Percentiles rank a stretch among this genome's conserved stretches.
Evolutionary conservation across 2,329 filamentous ascomycete genomes (phyloP).

Genomic region (Dactylellina sp.): DNA sequence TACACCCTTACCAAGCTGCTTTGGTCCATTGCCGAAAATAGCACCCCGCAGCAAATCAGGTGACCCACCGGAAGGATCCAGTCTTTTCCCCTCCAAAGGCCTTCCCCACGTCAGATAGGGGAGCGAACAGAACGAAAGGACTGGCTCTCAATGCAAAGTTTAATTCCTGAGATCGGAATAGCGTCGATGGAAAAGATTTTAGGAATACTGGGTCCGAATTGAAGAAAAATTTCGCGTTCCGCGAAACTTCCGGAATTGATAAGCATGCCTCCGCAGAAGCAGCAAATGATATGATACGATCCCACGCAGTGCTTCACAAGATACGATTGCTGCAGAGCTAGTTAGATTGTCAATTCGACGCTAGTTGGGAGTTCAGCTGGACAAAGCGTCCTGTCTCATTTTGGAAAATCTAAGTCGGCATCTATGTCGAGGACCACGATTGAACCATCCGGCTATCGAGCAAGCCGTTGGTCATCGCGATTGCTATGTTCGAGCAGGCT

Average conservation of each 20-base stretch:
- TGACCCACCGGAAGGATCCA: conserved; percentile 45
- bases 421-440: not conserved
- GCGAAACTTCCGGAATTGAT: conserved; percentile 13
- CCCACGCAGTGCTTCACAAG: not conserved
- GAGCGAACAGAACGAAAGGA: not conserved
- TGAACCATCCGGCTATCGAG: not conserved
- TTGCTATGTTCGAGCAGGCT: conserved; percentile 9
- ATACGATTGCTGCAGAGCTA: not conserved
- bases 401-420: not conserved
- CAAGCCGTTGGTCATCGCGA: conserved; percentile 27
- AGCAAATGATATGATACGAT: not conserved
- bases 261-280: conserved; percentile 20
- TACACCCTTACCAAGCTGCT: conserved; percentile 8
- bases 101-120: not conserved
- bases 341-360: conserved; percentile 4
- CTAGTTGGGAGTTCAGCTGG: not conserved
- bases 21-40: conserved; percentile 25
- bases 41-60: conserved; percentile 28
- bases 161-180: too few relatives aligned
- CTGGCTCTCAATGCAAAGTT: not conserved
- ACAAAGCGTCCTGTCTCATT: conserved; percentile 8
- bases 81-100: not conserved
- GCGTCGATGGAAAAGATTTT: not conserved
- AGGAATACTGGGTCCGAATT: not conserved
- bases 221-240: conserved; percentile 5